These are phyloP conservation scores for Mucor indicus DNA, from an alignment of 371 early-diverging fungal species.

Conservation along the genomic window DNA sequence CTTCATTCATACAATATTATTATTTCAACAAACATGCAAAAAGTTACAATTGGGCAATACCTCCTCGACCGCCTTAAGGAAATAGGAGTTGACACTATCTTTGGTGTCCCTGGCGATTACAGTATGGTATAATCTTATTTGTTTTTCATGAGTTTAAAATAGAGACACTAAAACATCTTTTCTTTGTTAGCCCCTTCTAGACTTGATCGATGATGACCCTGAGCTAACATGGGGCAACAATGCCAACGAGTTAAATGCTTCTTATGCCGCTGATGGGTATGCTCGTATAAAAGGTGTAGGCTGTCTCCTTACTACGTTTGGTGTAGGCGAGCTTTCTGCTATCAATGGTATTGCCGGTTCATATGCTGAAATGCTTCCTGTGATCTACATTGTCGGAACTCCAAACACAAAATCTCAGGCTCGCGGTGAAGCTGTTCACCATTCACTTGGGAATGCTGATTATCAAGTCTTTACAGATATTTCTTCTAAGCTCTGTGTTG, in stretches of 20 bases:
- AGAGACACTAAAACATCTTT: constrained; percentile 17
- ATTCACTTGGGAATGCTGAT: constrained; percentile 54
- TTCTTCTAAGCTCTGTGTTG: constrained; percentile 38
- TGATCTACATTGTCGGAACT: constrained; percentile 54
- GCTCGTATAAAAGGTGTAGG: constrained; percentile 35
- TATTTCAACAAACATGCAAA: too few relatives aligned
- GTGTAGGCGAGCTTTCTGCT: constrained; percentile 54
- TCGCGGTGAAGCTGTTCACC: constrained; percentile 45
- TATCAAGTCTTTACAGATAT: constrained; percentile 42
- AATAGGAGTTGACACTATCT: constrained; percentile 36
- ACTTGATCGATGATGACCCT: constrained; percentile 32
- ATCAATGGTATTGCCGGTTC: constrained; percentile 54
- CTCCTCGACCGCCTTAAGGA: constrained; percentile 44
- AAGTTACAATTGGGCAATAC: constrained; percentile 30
- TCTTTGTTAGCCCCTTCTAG: too few relatives aligned
- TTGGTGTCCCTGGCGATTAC: constrained; percentile 50
- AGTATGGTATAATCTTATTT: constrained; percentile 29
- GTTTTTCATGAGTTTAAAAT: background rate
- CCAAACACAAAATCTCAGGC: constrained; percentile 41
- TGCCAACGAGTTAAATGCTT: constrained; percentile 44
- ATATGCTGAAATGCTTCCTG: constrained; percentile 51
- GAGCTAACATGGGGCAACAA: constrained; percentile 36
- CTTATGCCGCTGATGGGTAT: constrained; percentile 58
- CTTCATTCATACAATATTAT: too few relatives aligned
- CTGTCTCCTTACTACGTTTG: constrained; percentile 52